These are phyloP conservation scores for Irpex sp. DNA, from an alignment of 1,284 basidiomycete species.

Conservation along the genomic window DNA sequence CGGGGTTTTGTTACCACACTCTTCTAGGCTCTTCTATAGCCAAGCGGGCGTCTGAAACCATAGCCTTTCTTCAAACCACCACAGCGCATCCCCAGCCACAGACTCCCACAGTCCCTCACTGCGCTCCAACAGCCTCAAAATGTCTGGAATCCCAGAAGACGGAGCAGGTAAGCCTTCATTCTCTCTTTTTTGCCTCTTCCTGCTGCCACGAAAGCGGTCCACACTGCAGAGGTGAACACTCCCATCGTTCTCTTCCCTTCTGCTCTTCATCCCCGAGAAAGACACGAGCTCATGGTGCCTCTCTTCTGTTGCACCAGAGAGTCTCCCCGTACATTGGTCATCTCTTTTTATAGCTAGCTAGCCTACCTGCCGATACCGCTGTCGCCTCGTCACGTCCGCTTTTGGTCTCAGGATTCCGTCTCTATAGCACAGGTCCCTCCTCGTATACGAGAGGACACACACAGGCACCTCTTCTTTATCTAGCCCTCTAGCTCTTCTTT, in stretches of 20 bases:
- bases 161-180: background rate
- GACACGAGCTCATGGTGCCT: constrained; percentile 61
- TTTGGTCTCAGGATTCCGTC: background rate
- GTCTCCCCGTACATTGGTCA: background rate
- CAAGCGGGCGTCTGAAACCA: background rate
- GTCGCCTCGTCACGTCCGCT: background rate
- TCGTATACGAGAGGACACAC: constrained; percentile 3
- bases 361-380: constrained; percentile 13
- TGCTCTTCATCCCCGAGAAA: constrained; percentile 19
- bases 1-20: background rate
- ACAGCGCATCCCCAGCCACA: background rate
- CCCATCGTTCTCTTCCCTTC: constrained; percentile 6
- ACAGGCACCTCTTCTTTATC: too few relatives aligned
- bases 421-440: background rate
- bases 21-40: background rate
- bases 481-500: constrained; percentile 7
- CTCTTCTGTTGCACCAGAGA: constrained; percentile 49
- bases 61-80: background rate
- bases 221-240: constrained; percentile 2
- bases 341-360: constrained; percentile 51
- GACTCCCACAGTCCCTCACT: background rate
- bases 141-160: background rate
- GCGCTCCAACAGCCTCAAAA: background rate
- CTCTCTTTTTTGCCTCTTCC: background rate
- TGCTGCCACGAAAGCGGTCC: background rate